Evolutionary conservation across 257 asterid genomes (phyloP).

Genomic region (Petunia secreta): DNA sequence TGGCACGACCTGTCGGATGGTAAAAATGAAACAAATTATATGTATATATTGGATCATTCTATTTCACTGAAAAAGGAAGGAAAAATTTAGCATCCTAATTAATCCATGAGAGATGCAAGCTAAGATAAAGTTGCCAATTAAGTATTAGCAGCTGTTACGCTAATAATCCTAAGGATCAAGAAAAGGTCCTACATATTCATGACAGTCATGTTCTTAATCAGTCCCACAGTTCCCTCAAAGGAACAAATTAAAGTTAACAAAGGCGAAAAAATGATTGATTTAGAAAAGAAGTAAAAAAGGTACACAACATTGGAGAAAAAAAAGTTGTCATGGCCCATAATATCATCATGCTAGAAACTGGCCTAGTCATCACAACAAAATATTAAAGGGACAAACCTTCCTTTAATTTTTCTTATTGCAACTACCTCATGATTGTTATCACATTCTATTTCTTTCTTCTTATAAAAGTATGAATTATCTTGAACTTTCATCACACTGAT

Average conservation of each 20-base stretch:
- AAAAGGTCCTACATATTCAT: conserved; percentile 49
- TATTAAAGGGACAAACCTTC: background rate
- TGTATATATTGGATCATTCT: background rate
- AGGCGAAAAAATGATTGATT: conserved; percentile 35
- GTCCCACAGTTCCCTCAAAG: conserved; percentile 36
- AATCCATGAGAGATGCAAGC: background rate
- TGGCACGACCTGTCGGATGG: too few species aligned
- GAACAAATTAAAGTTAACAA: conserved; percentile 43
- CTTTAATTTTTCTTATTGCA: conserved; percentile 10
- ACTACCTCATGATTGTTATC: conserved; percentile 30
- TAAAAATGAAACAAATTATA: too few species aligned
- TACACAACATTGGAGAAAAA: background rate
- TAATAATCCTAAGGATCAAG: conserved; percentile 6
- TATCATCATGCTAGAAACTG: conserved; percentile 36
- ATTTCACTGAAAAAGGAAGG: background rate
- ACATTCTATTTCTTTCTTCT: conserved; percentile 30
- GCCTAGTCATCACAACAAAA: conserved; percentile 19
- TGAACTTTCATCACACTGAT: background rate
- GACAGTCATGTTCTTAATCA: conserved; percentile 51
- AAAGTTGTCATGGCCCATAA: conserved; percentile 39
- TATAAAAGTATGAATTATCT: conserved; percentile 32
- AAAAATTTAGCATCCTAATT: background rate
- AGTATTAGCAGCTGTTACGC: conserved; percentile 20
- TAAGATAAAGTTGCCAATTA: conserved; percentile 24
- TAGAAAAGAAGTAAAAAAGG: conserved; percentile 30